Percentiles rank a stretch among this genome's conserved stretches.
These are phyloP conservation scores for Cladosporium sp. DNA, from an alignment of 2,329 filamentous ascomycete species.

Conservation along the genomic window DNA sequence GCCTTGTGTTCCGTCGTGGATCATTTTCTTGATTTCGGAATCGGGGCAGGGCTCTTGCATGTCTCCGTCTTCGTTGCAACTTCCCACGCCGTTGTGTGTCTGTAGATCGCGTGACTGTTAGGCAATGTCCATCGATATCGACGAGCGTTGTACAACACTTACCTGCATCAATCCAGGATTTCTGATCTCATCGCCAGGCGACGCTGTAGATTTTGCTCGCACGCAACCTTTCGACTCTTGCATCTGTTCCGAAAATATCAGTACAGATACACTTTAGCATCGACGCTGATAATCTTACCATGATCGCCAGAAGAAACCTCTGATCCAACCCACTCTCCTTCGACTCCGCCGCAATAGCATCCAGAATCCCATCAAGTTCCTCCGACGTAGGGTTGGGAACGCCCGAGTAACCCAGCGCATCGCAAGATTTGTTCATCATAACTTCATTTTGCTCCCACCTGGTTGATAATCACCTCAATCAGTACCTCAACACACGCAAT, in stretches of 20 bases:
- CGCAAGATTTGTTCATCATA: conserved; percentile 8
- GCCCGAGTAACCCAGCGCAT: conserved; percentile 10
- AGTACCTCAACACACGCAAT: no score
- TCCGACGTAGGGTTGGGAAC: conserved; percentile 9
- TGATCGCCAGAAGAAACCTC: conserved; percentile 5
- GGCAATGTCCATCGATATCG: no score
- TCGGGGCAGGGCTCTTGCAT: conserved; percentile 38
- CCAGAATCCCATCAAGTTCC: conserved; percentile 8
- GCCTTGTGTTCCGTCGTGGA: conserved; percentile 42
- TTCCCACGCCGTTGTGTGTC: conserved; percentile 11
- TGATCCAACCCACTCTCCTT: conserved; percentile 5
- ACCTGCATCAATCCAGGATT: conserved; percentile 12
- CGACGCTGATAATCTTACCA: not conserved
- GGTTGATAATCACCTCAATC: no score
- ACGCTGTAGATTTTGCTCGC: conserved; percentile 11
- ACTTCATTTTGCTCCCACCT: conserved; percentile 9
- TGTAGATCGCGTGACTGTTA: not conserved
- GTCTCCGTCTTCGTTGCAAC: conserved; percentile 17
- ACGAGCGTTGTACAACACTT: not conserved
- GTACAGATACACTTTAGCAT: not conserved
- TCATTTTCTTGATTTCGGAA: conserved; percentile 37
- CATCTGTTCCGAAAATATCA: conserved; percentile 1
- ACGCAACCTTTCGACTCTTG: conserved; percentile 11
- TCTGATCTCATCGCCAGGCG: conserved; percentile 4
- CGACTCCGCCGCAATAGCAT: conserved; percentile 6